These are phyloP conservation scores for Mycogone perniciosa DNA, from an alignment of 2,329 filamentous ascomycete genomes.

Conservation along the genomic window DNA sequence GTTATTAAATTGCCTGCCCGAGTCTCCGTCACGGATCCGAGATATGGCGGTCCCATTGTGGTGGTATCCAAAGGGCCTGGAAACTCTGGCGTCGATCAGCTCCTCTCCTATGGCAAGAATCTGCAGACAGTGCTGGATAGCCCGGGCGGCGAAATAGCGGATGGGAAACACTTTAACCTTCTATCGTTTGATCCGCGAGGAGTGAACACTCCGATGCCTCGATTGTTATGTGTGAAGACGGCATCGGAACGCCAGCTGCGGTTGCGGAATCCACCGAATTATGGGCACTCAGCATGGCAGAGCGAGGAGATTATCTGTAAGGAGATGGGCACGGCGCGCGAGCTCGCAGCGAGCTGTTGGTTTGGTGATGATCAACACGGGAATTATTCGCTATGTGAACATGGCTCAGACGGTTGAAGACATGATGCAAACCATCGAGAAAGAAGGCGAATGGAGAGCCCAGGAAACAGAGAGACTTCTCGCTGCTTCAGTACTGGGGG, in stretches of 20 bases:
- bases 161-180: constrained; percentile 30
- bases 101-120: constrained; percentile 10
- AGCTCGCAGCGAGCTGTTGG: constrained; percentile 19
- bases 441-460: constrained; percentile 30
- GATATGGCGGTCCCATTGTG: constrained; percentile 13
- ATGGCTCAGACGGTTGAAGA: constrained; percentile 42
- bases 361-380: constrained; percentile 16
- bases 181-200: constrained; percentile 37
- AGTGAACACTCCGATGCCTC: constrained; percentile 33
- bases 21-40: constrained; percentile 13
- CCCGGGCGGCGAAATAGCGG: background rate
- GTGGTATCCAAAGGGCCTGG: too few relatives aligned
- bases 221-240: constrained; percentile 7
- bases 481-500: background rate
- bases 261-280: constrained; percentile 13
- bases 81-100: constrained; percentile 14
- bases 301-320: constrained; percentile 15
- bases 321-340: constrained; percentile 18
- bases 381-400: constrained; percentile 30
- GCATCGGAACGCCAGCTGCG: constrained; percentile 12
- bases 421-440: constrained; percentile 43
- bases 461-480: constrained; percentile 13
- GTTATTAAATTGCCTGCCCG: constrained; percentile 14
- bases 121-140: constrained; percentile 10
- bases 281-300: constrained; percentile 4